Conservation (phyloP, 176 grass and related monocot species). For the Rhynchospora pubera region DNA sequence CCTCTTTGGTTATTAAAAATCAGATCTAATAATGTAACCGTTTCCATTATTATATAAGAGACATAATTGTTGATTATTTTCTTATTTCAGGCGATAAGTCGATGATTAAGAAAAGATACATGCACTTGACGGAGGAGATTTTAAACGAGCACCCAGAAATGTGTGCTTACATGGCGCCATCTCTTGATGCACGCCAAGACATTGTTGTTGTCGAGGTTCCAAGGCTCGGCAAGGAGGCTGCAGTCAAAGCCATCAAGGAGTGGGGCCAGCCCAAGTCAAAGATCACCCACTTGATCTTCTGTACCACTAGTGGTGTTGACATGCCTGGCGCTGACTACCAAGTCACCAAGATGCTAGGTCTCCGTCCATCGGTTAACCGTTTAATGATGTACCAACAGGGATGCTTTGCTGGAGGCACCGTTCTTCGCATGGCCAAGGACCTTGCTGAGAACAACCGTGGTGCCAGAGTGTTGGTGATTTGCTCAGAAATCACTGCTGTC, state of each 20-base stretch:
- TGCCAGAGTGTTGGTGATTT: slow-evolving; percentile 15
- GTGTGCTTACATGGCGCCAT: slow-evolving; percentile 81
- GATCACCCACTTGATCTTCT: slow-evolving; percentile 18
- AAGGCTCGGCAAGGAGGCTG: slow-evolving; percentile 58
- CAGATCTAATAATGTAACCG: not conserved
- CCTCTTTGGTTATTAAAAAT: not conserved
- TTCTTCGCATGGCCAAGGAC: slow-evolving; percentile 30
- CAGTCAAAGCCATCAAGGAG: slow-evolving; percentile 45
- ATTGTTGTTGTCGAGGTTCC: slow-evolving; percentile 80
- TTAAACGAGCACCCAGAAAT: slow-evolving; percentile 53
- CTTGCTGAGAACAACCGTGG: slow-evolving; percentile 38
- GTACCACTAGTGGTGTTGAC: slow-evolving; percentile 24
- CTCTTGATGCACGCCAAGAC: slow-evolving; percentile 75
- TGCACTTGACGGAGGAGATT: slow-evolving; percentile 71
- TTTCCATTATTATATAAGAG: not conserved
- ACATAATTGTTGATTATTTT: not conserved
- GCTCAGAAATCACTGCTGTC: slow-evolving; percentile 10
- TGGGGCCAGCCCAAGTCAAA: slow-evolving; percentile 20
- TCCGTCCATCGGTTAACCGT: slow-evolving; percentile 10
- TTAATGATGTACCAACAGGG: slow-evolving; percentile 20
- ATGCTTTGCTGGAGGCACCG: slow-evolving; percentile 17
- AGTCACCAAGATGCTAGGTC: slow-evolving; percentile 13
- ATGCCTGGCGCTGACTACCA: slow-evolving; percentile 27
- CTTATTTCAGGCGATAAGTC: slow-evolving; percentile 63
- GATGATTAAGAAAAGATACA: slow-evolving; percentile 78